phyloP scores from a whole-genome alignment of 176 grass and related monocot species.

The Avena insularis region DNA sequence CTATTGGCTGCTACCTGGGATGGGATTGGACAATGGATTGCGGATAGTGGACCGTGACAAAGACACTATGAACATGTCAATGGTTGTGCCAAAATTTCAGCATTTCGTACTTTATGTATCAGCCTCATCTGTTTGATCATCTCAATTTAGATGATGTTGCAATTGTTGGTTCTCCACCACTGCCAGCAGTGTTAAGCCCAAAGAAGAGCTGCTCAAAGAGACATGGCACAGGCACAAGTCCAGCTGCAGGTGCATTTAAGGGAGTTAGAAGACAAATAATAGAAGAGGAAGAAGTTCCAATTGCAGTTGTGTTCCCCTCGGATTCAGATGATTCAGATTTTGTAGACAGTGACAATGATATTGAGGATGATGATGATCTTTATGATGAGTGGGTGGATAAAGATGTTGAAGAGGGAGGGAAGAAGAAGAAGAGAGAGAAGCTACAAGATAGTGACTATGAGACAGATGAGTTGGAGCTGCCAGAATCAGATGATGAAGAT shows the following conservation, averaged over 20 bases:
- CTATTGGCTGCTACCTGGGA: no score
- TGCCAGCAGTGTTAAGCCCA: not conserved
- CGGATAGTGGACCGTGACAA: not conserved
- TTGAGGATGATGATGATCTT: not conserved
- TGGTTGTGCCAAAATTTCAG: not conserved
- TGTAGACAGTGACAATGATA: not conserved
- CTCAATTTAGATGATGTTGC: not conserved
- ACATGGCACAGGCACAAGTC: no score
- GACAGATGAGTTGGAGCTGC: not conserved
- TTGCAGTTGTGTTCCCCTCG: no score
- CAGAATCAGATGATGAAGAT: not conserved
- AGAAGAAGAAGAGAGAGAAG: not conserved
- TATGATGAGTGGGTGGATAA: not conserved
- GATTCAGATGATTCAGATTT: not conserved
- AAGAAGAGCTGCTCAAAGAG: not conserved
- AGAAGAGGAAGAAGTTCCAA: no score
- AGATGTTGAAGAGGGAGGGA: not conserved
- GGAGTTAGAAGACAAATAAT: not conserved
- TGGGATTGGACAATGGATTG: not conserved
- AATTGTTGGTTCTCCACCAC: not conserved
- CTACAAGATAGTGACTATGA: not conserved
- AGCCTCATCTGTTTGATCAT: not conserved
- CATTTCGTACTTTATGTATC: not conserved
- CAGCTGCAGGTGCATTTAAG: no score
- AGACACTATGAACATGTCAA: not conserved